These are phyloP conservation scores for Fusarium coicis DNA, from an alignment of 2,329 filamentous ascomycete genomes.

Conservation along the genomic window DNA sequence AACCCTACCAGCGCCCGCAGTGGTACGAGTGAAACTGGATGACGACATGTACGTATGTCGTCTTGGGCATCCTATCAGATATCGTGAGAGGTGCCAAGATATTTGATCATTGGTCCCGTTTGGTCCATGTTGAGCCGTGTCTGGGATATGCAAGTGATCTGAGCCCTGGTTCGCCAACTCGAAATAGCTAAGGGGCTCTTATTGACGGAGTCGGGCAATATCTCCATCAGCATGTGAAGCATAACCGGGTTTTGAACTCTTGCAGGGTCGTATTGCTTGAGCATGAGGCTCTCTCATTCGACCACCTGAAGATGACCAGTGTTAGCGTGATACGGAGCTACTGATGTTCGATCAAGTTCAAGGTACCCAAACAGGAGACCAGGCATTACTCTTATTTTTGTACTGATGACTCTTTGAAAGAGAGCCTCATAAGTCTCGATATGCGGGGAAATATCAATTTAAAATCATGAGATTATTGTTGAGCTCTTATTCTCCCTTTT, in stretches of 20 bases:
- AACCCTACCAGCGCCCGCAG: conserved; percentile 15
- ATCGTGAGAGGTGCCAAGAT: conserved; percentile 1
- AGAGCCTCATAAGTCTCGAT: neutral
- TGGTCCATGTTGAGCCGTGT: conserved; percentile 5
- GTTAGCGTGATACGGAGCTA: conserved; percentile 8
- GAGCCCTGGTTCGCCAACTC: conserved; percentile 4
- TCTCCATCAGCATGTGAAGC: conserved; percentile 16
- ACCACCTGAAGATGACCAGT: conserved; percentile 5
- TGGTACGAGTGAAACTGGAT: conserved; percentile 13
- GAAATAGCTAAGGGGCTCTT: conserved; percentile 3
- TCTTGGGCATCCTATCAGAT: conserved; percentile 17
- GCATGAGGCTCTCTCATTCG: conserved; percentile 6
- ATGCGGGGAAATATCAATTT: conserved; percentile 13
- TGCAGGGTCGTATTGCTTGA: conserved; percentile 4
- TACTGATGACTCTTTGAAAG: neutral
- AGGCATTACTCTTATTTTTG: neutral
- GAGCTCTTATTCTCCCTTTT: neutral
- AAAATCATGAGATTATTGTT: neutral
- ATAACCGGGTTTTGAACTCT: conserved; percentile 14
- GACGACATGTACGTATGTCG: conserved; percentile 26
- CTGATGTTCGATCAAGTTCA: neutral
- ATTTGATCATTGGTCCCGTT: conserved; percentile 6
- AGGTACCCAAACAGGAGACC: neutral
- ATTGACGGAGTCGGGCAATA: neutral
- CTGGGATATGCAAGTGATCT: neutral